Base-by-base conservation (phyloP, 257 asterid species). In the Fraxinus anomala region DNA sequence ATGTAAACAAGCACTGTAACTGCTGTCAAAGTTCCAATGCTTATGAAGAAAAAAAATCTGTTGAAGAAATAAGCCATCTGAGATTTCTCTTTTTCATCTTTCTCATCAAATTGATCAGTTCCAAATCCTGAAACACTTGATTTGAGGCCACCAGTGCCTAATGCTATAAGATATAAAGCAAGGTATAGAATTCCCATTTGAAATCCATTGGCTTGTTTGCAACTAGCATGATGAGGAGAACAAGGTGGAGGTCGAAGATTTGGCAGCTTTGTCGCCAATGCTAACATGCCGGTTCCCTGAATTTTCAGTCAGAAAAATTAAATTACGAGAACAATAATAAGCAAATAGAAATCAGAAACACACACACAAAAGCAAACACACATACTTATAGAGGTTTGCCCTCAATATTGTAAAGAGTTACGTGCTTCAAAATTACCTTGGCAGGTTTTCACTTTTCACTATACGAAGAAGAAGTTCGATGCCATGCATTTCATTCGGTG, bases 81-180 rank as follows among this genome's bases (percentile, higher is more conserved):
- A 6, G 94, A 76, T 70, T 89, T 95, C 84, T 95, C 99, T 21
- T 77, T 89, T 7, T 87, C 96, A 21, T 95, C 98, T 42, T 88
- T 90, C n/a, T 90, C 98, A 31, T 95, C 98, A 73, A 94, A 94
- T 24, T 94, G 99, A 81, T 94, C 99, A 0, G 92, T 86, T 7
- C 97, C 97, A 21, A 94, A 94, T 2, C 97, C 99, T 0, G 99
- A 94, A 4, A 94, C 89, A 63, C 99, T 90, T 11, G 99, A 94
- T 79, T 94, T 94, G 10, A 94, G 91, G 61, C 99, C 99, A 0
- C 99, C 99, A 0, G 99, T 94, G 82, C 99, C 99, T 23, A 94
- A 44, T 23, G 99, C 97, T 59, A 92, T 88, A 7, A 94, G 87
- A 75, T 94, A 92, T 39, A 94, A 40, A 7, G 99, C 95, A 1